A percentile compares a stretch with the other conserved stretches of the same genome.
phyloP scores from a whole-genome alignment of 257 asterid species.

The Misopates orontium region DNA sequence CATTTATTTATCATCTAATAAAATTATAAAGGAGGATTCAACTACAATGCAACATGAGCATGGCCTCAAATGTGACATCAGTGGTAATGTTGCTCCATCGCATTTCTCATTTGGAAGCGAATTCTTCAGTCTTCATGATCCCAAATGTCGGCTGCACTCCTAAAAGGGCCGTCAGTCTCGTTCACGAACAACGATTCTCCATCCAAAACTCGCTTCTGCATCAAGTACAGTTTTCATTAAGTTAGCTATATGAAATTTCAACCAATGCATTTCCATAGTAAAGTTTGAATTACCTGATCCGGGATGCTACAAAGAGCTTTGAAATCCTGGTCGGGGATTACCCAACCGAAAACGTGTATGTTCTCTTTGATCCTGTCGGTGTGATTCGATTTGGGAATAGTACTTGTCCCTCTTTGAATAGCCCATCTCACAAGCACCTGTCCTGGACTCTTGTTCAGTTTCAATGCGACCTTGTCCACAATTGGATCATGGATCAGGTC shows the following conservation, averaged over 20 bases:
- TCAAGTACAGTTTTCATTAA: background rate
- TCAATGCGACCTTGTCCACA: constrained; percentile 52
- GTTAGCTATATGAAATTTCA: background rate
- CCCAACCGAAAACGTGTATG: constrained; percentile 55
- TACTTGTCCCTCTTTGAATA: constrained; percentile 65
- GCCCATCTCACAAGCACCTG: constrained; percentile 82
- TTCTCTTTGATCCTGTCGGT: constrained; percentile 60
- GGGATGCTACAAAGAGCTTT: constrained; percentile 44
- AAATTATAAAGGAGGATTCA: too few relatives aligned
- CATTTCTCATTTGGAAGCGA: background rate
- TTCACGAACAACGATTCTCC: constrained; percentile 60
- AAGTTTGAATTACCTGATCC: constrained; percentile 48
- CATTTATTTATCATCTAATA: too few relatives aligned
- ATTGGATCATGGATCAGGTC: constrained; percentile 57
- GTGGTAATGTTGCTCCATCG: background rate
- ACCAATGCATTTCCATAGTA: background rate
- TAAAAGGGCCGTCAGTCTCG: constrained; percentile 52
- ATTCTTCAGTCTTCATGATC: constrained; percentile 42
- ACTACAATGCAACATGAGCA: too few relatives aligned
- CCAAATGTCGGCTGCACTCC: constrained; percentile 55
- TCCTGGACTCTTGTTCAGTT: constrained; percentile 63
- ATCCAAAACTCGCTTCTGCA: constrained; percentile 51
- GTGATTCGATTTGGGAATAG: constrained; percentile 61
- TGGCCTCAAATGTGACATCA: too few relatives aligned
- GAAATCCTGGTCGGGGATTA: constrained; percentile 59